Conservation (phyloP, 768 basidiomycete genomes). For the Xerocomus potaroensis region DNA sequence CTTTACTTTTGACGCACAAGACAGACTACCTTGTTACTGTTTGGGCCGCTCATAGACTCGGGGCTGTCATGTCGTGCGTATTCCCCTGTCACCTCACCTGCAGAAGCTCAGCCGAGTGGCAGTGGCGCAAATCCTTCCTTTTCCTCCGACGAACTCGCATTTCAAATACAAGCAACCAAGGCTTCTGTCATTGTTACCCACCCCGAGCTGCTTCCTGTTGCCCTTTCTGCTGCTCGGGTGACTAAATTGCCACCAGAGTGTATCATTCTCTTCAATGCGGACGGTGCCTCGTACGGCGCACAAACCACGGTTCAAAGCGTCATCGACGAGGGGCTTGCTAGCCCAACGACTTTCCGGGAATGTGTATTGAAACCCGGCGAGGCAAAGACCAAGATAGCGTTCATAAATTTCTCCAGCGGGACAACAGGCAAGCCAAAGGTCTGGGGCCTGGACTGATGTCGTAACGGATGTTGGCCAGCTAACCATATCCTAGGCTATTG, state of each 20-base stretch:
- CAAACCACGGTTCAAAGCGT: conserved; percentile 42
- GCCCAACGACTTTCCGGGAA: conserved; percentile 42
- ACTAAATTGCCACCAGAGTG: conserved; percentile 41
- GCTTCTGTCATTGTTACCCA: conserved; percentile 48
- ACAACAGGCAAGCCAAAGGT: conserved; percentile 77
- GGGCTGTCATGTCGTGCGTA: conserved; percentile 54
- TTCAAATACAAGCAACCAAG: conserved; percentile 50
- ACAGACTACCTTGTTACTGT: conserved; percentile 55
- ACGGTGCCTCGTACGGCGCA: conserved; percentile 5
- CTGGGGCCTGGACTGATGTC: background rate
- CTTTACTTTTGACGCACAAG: background rate
- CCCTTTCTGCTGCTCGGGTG: conserved; percentile 40
- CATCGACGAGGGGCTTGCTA: conserved; percentile 44
- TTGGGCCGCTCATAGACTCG: conserved; percentile 54
- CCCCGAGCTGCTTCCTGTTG: conserved; percentile 40
- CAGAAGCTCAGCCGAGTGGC: conserved; percentile 1
- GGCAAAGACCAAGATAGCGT: conserved; percentile 64
- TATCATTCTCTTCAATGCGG: conserved; percentile 39
- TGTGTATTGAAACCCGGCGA: conserved; percentile 51
- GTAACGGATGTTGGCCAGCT: background rate
- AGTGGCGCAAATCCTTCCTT: conserved; percentile 64
- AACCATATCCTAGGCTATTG: conserved; percentile 42
- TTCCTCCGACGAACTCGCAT: conserved; percentile 50
- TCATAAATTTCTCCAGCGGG: conserved; percentile 70
- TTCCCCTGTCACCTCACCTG: background rate